These are phyloP conservation scores for Aspergillus sparsus DNA, from an alignment of 495 filamentous ascomycete genomes.

Conservation along the genomic window DNA sequence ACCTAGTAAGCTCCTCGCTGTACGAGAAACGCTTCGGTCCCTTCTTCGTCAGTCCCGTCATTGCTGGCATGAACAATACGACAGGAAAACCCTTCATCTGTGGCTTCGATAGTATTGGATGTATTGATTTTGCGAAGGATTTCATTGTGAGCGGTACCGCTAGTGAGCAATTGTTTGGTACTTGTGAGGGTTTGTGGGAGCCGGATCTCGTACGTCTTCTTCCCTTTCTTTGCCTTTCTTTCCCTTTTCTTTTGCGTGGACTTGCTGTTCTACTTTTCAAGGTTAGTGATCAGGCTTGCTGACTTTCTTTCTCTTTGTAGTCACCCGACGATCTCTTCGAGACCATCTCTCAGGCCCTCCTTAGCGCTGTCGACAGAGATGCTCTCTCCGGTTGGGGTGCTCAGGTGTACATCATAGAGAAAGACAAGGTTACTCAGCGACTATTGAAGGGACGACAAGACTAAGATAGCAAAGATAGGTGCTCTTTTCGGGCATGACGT, in stretches of 20 bases:
- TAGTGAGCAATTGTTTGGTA: slow-evolving; percentile 96
- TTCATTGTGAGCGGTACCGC: slow-evolving; percentile 98
- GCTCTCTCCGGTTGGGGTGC: slow-evolving; percentile 97
- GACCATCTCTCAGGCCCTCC: slow-evolving; percentile 93
- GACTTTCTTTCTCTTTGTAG: slow-evolving; percentile 40
- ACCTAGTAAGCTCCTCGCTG: slow-evolving; percentile 83
- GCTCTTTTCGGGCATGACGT: slow-evolving; percentile 1
- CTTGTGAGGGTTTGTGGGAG: slow-evolving; percentile 98
- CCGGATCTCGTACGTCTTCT: slow-evolving; percentile 75
- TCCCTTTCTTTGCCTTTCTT: background rate
- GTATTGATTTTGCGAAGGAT: slow-evolving; percentile 98
- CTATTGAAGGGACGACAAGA: slow-evolving; percentile 89
- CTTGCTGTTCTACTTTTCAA: too few relatives aligned
- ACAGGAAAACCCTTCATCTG: slow-evolving; percentile 95
- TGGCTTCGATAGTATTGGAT: slow-evolving; percentile 98
- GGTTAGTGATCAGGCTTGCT: too few relatives aligned
- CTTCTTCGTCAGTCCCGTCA: slow-evolving; percentile 91
- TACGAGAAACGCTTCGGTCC: slow-evolving; percentile 97
- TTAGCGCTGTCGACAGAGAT: slow-evolving; percentile 95
- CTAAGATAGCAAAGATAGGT: slow-evolving; percentile 39
- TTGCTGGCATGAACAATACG: slow-evolving; percentile 91
- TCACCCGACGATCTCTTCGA: slow-evolving; percentile 94
- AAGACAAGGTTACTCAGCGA: slow-evolving; percentile 98
- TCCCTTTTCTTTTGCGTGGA: background rate
- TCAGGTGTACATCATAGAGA: slow-evolving; percentile 98